Evolutionary conservation across 768 basidiomycete genomes (phyloP), one percentile per base, ranked within the genome.

Genomic region (Boletales sp.): DNA sequence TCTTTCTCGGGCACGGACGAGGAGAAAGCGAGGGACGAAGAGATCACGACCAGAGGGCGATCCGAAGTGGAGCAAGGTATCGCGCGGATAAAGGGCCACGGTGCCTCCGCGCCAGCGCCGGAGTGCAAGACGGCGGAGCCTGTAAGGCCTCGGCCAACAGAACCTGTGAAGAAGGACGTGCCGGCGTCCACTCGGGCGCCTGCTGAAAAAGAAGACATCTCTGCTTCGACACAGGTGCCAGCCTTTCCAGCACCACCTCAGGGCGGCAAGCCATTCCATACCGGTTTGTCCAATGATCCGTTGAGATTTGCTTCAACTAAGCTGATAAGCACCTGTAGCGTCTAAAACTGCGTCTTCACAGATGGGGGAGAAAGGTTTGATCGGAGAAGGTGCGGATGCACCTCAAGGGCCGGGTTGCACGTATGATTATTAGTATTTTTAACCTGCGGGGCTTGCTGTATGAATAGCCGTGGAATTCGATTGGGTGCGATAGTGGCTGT

Each of bases 11-110:
- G 54, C 25, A 44, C 57, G 2, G 59, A 63, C 6, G 55, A 63
- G 12, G 60, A 61, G 1, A 61, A 59, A 6, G 50, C 57, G 7
- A 64, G 61, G 14, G 63, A 78, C 7, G 71, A 72, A 5, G 70
- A 72, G 4, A 66, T 74, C 7, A 67, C 63, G 0, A 39, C 58
- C 6, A 60, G 69, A 39, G 78, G 79, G 1, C 65, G 70, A 17
- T 31, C 64, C 30, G 76, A 80, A 53, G 58, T 71, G 11, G 62
- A 75, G 48, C 58, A 67, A 31, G 79, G 77, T 0, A 39, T 76
- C 34, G 69, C 66, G 1, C 65, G 30, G 32, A 40, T 67, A n/a
- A 66, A 50, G 35, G 64, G 67, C 5, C 21, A 21, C 21, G 21
- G 21, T 21, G 21, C 21, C 2, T 21, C 21, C 21, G 21, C 21